Conservation (phyloP, 345 rosid genomes). For the Hibiscus syriacus region DNA sequence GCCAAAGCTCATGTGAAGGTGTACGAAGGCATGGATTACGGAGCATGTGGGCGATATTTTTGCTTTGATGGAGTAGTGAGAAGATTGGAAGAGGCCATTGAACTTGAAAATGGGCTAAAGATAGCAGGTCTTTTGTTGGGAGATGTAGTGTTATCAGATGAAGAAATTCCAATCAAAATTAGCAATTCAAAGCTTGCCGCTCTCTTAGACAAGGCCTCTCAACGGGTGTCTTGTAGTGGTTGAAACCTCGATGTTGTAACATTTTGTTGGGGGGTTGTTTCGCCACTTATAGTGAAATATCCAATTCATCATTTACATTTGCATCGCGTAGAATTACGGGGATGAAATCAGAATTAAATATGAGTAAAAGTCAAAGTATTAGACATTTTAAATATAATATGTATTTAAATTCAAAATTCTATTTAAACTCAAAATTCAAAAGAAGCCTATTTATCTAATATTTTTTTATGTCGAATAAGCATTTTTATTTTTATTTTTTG, state of each 20-base stretch:
- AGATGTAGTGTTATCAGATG: background rate
- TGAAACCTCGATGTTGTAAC: background rate
- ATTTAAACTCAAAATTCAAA: no score
- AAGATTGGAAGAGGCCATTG: constrained; percentile 18
- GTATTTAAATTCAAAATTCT: no score
- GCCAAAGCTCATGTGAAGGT: constrained; percentile 31
- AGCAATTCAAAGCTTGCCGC: constrained; percentile 21
- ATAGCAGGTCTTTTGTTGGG: constrained; percentile 12
- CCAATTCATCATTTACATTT: no score
- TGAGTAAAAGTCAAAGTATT: no score
- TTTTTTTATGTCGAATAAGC: no score
- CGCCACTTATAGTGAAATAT: no score
- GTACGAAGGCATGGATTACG: constrained; percentile 29
- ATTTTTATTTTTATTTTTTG: no score
- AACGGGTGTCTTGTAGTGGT: constrained; percentile 11
- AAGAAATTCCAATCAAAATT: constrained; percentile 16
- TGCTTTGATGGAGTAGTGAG: constrained; percentile 24
- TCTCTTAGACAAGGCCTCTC: constrained; percentile 19
- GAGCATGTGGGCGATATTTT: constrained; percentile 29
- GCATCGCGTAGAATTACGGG: no score
- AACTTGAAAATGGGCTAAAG: constrained; percentile 21
- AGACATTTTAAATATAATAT: no score
- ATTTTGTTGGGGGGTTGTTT: background rate
- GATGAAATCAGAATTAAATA: no score
- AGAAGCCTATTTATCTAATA: no score